Conservation (phyloP, 208 protist species). For the Trypanosoma avium region DNA sequence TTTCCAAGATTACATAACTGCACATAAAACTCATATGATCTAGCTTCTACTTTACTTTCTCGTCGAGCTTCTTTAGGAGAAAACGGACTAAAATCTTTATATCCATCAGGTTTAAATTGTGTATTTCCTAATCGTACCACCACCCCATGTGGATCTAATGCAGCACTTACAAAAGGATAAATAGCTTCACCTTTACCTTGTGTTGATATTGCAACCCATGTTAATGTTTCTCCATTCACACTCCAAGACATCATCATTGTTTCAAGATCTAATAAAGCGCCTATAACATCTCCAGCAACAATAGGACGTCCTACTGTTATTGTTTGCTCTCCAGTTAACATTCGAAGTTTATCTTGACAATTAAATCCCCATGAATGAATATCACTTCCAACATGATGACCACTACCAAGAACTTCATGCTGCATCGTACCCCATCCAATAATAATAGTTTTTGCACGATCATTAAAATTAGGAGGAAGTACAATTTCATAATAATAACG, state of each 20-base stretch:
- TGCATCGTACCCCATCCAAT: conserved; percentile 90
- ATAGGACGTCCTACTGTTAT: conserved; percentile 43
- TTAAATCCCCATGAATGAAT: conserved; percentile 90
- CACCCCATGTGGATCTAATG: conserved; percentile 56
- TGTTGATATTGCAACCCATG: conserved; percentile 70
- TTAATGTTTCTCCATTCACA: conserved; percentile 81
- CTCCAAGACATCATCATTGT: conserved; percentile 86
- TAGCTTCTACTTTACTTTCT: conserved; percentile 28
- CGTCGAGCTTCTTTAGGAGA: conserved; percentile 29
- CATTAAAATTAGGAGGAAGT: conserved; percentile 48
- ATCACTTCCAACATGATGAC: conserved; percentile 85
- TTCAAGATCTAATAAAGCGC: conserved; percentile 78
- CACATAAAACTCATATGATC: conserved; percentile 77
- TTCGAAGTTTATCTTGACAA: conserved; percentile 67
- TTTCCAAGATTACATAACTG: conserved; percentile 51
- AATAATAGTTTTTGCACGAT: conserved; percentile 49
- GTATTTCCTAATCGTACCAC: conserved; percentile 73
- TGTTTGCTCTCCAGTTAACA: conserved; percentile 75
- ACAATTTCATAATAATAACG: conserved; percentile 85
- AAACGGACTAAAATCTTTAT: conserved; percentile 66
- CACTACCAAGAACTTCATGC: conserved; percentile 76
- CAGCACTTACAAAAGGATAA: conserved; percentile 87
- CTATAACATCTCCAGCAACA: conserved; percentile 73
- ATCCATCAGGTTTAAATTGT: conserved; percentile 75
- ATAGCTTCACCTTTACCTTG: conserved; percentile 79